Base-by-base conservation (phyloP, 106 monocot species). In the Phalaenopsis equestris region DNA sequence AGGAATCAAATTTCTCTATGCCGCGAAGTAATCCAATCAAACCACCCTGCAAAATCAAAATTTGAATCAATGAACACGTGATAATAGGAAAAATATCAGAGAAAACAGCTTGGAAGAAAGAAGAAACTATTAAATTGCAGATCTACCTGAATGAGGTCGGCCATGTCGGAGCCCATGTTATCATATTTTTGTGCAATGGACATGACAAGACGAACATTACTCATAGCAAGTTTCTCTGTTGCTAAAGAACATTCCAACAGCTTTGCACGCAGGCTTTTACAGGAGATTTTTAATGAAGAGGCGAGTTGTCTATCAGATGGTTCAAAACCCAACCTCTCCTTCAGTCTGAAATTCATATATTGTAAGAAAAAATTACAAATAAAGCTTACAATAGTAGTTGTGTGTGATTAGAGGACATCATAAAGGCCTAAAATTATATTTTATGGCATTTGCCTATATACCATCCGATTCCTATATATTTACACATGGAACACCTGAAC, bases 101-200 rank as follows among this genome's bases (percentile, higher is more conserved):
- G n/a, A 75, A n/a, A 7, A 23, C 5, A 64, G 4, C 23, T 23
- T 52, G 1, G 67, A 76, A 41, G 4, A 42, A 5, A 58, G 58
- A 58, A 23, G 14, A 12, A 23, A 23, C 24, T 6, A 67, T 23
- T 1, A 2, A 24, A 36, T 58, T 38, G 1, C 36, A 72, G 47
- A 12, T 64, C 1, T 80, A 93, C 98, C 94, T 99, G 98, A 83
- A 99, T 82, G 70, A 99, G 92, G 76, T 99, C 98, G 46, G 89
- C 78, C 91, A 99, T 88, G 42, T 99, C 94, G 75, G 88, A 92
- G 37, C 98, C 98, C 81, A 99, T 79, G 82, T 93, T 93, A 55
- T 99, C 94, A 79, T 91, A 99, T 75, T 95, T 99, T 73, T 93
- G 94, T 12, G 98, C 98, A 82, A 99, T 94, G 39, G 94, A 99